Evolutionary conservation across 176 grass and related monocot genomes (phyloP), one percentile per base, ranked within the genome.

Genomic region (Paspalum vaginatum): DNA sequence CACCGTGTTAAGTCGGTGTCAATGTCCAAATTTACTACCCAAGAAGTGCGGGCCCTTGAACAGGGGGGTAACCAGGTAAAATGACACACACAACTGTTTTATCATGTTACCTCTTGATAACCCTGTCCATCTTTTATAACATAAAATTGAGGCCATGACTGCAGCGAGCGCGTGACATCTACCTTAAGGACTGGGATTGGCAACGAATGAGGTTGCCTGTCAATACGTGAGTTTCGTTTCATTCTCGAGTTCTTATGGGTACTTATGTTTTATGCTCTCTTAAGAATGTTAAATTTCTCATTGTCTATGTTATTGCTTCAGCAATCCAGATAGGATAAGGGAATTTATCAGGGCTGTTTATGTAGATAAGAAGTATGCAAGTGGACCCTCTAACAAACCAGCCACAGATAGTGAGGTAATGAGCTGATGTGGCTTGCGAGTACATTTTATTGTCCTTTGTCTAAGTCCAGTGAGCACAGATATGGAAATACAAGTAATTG

Each of bases 1-100:
- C 96, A 99, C 67, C 77, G 90, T 74, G 96, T 99, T n/a, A 99
- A 99, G 80, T 99, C 96, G 2, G 92, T 99, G 64, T 95, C 96
- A 12, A 91, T 95, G 96, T 79, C 92, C 61, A 99, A 91, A 88
- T 99, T 99, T 87, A 90, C 84, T 65, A 95, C 84, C 70, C 92
- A 99, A 83, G 92, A 99, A 87, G 92, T 95, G 50, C 81, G 85
- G 41, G 44, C 86, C 80, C 92, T 95, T 49, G 90, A 99, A 84
- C 88, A 89, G 71, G 96, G 96, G 49, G 96, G 92, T 48, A 99
- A 99, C 88, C 96, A 99, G 92, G 96, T 99, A 85, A 88, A 90
- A 88, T 9, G 39, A 51, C 43, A 56, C 58, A 41, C 14, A 38
- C 25, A 75, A 27, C 37, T 71, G 17, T 61, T 65, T 11, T 65